These are phyloP conservation scores for Heterobasidion occidentale DNA, from an alignment of 1,284 basidiomycete species.

Conservation along the genomic window DNA sequence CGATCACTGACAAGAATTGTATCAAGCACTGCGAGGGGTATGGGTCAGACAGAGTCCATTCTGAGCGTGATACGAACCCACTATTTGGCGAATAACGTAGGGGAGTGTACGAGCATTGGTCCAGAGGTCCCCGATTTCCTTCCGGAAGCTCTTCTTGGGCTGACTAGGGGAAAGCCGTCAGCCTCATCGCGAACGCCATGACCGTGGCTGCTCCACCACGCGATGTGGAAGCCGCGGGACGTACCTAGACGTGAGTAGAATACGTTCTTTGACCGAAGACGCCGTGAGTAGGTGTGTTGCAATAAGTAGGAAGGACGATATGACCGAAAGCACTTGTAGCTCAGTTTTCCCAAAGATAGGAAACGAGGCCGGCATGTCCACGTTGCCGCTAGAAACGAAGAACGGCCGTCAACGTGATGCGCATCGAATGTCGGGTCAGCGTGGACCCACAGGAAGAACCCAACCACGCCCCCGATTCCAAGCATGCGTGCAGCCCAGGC, in stretches of 20 bases:
- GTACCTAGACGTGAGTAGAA: slow-evolving; percentile 48
- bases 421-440: not conserved
- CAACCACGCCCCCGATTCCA: slow-evolving; percentile 75
- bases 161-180: slow-evolving; percentile 14
- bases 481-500: slow-evolving; percentile 94
- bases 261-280: slow-evolving; percentile 67
- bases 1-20: slow-evolving; percentile 75
- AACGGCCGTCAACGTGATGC: not conserved
- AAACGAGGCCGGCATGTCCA: slow-evolving; percentile 58
- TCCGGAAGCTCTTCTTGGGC: slow-evolving; percentile 32
- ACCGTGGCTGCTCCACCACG: not conserved
- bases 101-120: slow-evolving; percentile 65
- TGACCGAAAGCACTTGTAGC: slow-evolving; percentile 64
- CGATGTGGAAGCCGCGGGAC: slow-evolving; percentile 8
- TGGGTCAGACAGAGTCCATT: not conserved
- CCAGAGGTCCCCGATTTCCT: slow-evolving; percentile 60
- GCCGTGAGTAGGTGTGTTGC: slow-evolving; percentile 51
- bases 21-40: slow-evolving; percentile 47
- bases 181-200: not conserved
- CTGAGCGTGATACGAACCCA: slow-evolving; percentile 29
- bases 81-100: slow-evolving; percentile 70
- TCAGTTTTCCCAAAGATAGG: slow-evolving; percentile 74
- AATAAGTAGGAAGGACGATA: slow-evolving; percentile 48
- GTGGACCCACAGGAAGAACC: slow-evolving; percentile 76
- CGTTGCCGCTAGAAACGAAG: slow-evolving; percentile 50